Evolutionary conservation across 192 early-diverging fungal species (phyloP).

Genomic region (Phlyctochytrium planicorne): DNA sequence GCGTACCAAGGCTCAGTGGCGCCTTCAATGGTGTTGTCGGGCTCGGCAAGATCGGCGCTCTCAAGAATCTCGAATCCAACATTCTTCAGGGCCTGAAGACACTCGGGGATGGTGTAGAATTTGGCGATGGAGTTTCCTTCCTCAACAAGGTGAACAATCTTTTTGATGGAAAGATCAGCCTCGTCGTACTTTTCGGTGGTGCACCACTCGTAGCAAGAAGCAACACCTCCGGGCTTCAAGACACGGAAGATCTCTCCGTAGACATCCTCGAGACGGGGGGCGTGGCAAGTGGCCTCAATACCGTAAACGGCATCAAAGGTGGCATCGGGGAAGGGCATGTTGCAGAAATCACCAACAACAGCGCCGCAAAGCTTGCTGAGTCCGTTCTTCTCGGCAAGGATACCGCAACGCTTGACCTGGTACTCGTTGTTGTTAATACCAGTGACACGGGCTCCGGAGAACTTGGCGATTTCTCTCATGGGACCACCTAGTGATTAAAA

Average conservation of each 20-base stretch:
- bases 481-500: slow-evolving; percentile 65
- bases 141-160: slow-evolving; percentile 81
- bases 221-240: slow-evolving; percentile 87
- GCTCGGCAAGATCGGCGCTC: slow-evolving; percentile 48
- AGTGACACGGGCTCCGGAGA: slow-evolving; percentile 84
- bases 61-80: slow-evolving; percentile 82
- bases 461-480: slow-evolving; percentile 86
- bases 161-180: slow-evolving; percentile 66
- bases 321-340: slow-evolving; percentile 43
- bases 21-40: slow-evolving; percentile 19
- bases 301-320: slow-evolving; percentile 88
- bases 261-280: slow-evolving; percentile 77
- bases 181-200: slow-evolving; percentile 87
- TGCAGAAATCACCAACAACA: slow-evolving; percentile 19
- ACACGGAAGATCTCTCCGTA: slow-evolving; percentile 90
- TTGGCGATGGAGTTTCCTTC: slow-evolving; percentile 90
- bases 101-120: slow-evolving; percentile 72
- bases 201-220: slow-evolving; percentile 96
- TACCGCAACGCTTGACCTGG: slow-evolving; percentile 77
- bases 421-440: slow-evolving; percentile 98
- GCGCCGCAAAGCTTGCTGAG: slow-evolving; percentile 52
- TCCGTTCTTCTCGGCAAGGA: slow-evolving; percentile 69
- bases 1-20: slow-evolving; percentile 82
- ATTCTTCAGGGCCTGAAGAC: slow-evolving; percentile 74
- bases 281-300: slow-evolving; percentile 94